These are phyloP conservation scores for Didymella pomorum DNA, from an alignment of 2,329 filamentous ascomycete genomes.

Conservation along the genomic window DNA sequence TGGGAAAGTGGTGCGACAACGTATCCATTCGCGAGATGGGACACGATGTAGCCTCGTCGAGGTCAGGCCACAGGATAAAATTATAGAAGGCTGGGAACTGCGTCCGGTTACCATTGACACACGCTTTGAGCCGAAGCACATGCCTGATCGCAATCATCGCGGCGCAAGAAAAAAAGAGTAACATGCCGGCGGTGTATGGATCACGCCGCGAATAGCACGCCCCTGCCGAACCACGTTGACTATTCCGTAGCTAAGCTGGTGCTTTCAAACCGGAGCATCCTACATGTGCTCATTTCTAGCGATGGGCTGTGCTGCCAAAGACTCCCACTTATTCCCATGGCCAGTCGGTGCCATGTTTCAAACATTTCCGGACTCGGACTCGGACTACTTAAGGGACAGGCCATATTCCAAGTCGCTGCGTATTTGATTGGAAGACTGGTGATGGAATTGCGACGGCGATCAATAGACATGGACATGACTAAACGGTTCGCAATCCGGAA, in stretches of 20 bases:
- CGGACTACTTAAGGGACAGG: background rate
- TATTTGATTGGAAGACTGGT: background rate
- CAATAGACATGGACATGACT: background rate
- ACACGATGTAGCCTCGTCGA: background rate
- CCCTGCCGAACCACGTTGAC: background rate
- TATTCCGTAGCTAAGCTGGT: background rate
- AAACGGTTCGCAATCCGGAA: background rate
- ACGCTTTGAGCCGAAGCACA: background rate
- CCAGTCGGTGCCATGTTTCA: background rate
- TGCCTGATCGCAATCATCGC: background rate
- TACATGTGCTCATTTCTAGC: background rate
- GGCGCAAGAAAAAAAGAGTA: background rate
- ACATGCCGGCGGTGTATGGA: background rate
- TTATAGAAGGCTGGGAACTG: background rate
- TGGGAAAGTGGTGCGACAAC: slow-evolving; percentile 1
- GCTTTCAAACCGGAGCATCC: background rate
- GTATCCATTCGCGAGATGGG: slow-evolving; percentile 3
- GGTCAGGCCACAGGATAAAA: background rate
- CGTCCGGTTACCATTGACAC: background rate
- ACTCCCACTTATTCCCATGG: background rate
- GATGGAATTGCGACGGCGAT: background rate
- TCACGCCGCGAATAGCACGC: background rate
- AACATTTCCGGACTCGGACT: background rate
- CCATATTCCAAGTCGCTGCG: background rate
- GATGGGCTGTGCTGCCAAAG: background rate